Conservation (phyloP, 352 stramenopile species). For the Aphanomyces invadans region DNA sequence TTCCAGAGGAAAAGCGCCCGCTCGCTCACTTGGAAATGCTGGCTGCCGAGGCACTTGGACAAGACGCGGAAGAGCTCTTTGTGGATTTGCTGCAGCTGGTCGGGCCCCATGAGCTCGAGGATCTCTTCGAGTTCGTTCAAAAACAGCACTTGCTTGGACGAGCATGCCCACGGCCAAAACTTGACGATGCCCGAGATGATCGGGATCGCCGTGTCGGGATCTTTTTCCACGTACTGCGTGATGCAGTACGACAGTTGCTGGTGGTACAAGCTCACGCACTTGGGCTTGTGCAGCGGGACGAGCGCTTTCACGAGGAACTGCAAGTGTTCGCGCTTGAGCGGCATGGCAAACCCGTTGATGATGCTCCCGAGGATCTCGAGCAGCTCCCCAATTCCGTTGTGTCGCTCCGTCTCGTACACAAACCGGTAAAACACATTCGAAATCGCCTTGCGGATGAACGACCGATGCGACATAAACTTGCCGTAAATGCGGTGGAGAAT, state of each 20-base stretch:
- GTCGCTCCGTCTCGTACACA: constrained; percentile 96
- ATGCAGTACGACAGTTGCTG: constrained; percentile 99
- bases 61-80: constrained; percentile 73
- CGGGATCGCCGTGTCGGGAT: constrained; percentile 92
- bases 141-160: constrained; percentile 94
- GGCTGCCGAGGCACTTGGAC: constrained; percentile 85
- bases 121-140: constrained; percentile 99
- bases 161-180: constrained; percentile 93
- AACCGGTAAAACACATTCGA: constrained; percentile 98
- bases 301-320: constrained; percentile 92
- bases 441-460: constrained; percentile 97
- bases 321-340: constrained; percentile 97
- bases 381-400: constrained; percentile 95
- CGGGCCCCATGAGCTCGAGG: constrained; percentile 89
- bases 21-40: constrained; percentile 96
- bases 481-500: constrained; percentile 99
- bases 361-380: constrained; percentile 97
- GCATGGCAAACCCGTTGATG: constrained; percentile 99
- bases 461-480: constrained; percentile 98
- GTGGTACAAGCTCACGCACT: constrained; percentile 95
- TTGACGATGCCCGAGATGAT: constrained; percentile 93
- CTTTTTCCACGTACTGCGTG: constrained; percentile 99
- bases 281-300: constrained; percentile 98
- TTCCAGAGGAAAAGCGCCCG: constrained; percentile 98
- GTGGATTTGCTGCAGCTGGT: constrained; percentile 73